Conservation (phyloP, 176 grass and related monocot genomes). For the Aegilops tauschii region DNA sequence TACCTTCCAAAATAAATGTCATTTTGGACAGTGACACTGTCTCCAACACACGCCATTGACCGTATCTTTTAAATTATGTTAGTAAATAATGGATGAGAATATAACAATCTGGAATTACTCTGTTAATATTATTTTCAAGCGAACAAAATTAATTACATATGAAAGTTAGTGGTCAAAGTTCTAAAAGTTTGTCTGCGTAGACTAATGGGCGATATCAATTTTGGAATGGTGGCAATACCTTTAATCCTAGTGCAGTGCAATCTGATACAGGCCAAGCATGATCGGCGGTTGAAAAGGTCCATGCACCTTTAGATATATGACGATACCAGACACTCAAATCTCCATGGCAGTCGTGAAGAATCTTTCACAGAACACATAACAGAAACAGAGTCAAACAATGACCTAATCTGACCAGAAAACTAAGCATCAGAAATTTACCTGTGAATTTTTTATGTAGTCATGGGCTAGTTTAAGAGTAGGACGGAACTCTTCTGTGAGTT, state of each 20-base stretch:
- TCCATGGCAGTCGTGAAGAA: slow-evolving; percentile 64
- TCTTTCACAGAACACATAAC: slow-evolving; percentile 42
- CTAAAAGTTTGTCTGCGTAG: not conserved
- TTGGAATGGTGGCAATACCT: slow-evolving; percentile 19
- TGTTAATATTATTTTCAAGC: not conserved
- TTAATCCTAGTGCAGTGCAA: slow-evolving; percentile 88
- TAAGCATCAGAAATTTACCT: slow-evolving; percentile 29
- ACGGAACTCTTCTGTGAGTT: slow-evolving; percentile 54
- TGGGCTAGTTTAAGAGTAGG: slow-evolving; percentile 60
- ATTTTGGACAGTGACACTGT: not conserved
- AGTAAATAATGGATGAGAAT: not conserved
- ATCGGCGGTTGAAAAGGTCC: slow-evolving; percentile 83
- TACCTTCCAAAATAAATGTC: not conserved
- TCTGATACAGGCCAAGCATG: slow-evolving; percentile 93
- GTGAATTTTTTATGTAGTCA: slow-evolving; percentile 61
- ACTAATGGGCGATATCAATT: not conserved
- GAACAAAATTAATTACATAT: not conserved
- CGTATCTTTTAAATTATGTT: not conserved
- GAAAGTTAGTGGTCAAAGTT: not conserved
- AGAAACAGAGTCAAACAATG: not conserved
- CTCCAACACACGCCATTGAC: not conserved
- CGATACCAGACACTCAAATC: slow-evolving; percentile 72
- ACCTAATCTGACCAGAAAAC: not conserved
- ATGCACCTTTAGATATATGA: slow-evolving; percentile 96
- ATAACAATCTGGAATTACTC: not conserved